A percentile compares a stretch with the other conserved stretches of the same genome.
phyloP scores from a whole-genome alignment of 1,139 yeast species.

The Pichia norvegensis region DNA sequence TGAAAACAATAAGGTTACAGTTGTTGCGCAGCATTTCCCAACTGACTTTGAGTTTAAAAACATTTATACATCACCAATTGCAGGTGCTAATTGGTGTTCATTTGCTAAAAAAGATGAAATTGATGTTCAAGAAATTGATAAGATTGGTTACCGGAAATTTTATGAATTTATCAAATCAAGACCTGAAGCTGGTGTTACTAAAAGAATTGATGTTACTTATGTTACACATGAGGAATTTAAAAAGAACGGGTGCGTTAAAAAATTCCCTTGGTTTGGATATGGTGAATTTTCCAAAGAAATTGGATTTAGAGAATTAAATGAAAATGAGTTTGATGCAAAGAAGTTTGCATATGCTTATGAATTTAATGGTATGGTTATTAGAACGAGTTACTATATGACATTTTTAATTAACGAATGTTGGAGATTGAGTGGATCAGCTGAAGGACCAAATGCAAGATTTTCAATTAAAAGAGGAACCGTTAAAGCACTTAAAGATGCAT shows the following conservation, averaged over 20 bases:
- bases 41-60: conserved; percentile 36
- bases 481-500: conserved; percentile 20
- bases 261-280: conserved; percentile 41
- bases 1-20: conserved; percentile 31
- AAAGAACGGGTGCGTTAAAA: conserved; percentile 10
- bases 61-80: conserved; percentile 63
- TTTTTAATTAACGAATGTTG: conserved; percentile 36
- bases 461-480: conserved; percentile 22
- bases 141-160: conserved; percentile 35
- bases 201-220: conserved; percentile 28
- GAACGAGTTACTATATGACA: conserved; percentile 43
- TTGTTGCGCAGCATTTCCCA: conserved; percentile 54
- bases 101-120: conserved; percentile 34
- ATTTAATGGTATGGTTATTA: conserved; percentile 42
- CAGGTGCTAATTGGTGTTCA: conserved; percentile 69
- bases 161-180: conserved; percentile 34
- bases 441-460: conserved; percentile 32
- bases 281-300: conserved; percentile 25
- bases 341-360: conserved; percentile 33
- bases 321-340: conserved; percentile 27
- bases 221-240: conserved; percentile 27
- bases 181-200: conserved; percentile 42
- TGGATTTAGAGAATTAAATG: conserved; percentile 29
- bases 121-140: conserved; percentile 34
- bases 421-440: conserved; percentile 15